Conservation (phyloP, 2,329 filamentous ascomycete genomes). For the Claviceps arundinis region DNA sequence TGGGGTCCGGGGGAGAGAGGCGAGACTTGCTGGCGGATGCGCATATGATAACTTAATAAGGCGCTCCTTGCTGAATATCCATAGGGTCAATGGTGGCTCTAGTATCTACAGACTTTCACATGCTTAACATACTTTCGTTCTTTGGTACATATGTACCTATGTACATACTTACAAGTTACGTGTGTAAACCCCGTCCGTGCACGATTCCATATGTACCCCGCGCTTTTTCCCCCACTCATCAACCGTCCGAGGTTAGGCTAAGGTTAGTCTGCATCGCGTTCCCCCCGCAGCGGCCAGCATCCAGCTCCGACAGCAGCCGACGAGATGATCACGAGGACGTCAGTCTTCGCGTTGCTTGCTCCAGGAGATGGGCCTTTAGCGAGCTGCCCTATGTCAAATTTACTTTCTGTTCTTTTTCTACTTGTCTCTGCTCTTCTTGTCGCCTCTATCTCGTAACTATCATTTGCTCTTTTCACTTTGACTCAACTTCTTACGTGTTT, state of each 20-base stretch:
- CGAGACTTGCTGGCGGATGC: no score
- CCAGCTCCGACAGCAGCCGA: conserved; percentile 3
- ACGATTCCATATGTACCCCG: no score
- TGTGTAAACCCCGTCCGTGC: no score
- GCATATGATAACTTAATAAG: no score
- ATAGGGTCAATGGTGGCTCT: no score
- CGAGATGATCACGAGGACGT: neutral
- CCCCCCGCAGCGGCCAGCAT: neutral
- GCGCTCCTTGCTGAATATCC: no score
- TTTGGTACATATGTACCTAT: no score
- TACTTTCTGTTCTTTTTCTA: neutral
- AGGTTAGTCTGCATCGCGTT: neutral
- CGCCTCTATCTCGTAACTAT: neutral
- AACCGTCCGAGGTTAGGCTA: conserved; percentile 4
- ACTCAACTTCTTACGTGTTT: no score
- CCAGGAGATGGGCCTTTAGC: neutral
- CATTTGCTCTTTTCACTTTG: neutral
- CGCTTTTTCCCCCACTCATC: neutral
- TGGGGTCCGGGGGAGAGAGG: neutral
- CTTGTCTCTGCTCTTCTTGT: neutral
- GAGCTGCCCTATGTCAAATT: neutral
- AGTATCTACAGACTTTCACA: no score
- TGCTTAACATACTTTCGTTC: no score
- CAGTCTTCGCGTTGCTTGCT: neutral
- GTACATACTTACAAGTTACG: no score